These are phyloP conservation scores for Erodium moschatum DNA, from an alignment of 441 rosid species.

Conservation along the genomic window DNA sequence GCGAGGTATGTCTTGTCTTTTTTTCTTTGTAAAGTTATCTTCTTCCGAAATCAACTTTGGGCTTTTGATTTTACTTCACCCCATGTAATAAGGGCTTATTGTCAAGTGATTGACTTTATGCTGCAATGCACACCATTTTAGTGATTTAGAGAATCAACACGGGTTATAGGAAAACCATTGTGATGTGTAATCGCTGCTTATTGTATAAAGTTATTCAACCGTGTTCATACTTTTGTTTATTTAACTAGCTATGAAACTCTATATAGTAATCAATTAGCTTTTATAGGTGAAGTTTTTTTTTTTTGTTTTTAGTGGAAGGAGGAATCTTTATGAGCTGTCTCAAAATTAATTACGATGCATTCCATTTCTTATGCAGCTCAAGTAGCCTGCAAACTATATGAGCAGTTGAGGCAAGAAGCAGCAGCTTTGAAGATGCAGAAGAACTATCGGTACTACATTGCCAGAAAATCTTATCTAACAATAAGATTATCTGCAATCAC, in stretches of 20 bases:
- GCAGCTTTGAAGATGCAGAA: conserved; percentile 55
- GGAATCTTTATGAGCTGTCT: background rate
- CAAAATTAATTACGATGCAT: background rate
- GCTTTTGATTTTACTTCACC: background rate
- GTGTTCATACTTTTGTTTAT: background rate
- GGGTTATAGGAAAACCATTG: background rate
- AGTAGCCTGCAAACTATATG: conserved; percentile 37
- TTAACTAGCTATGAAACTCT: background rate
- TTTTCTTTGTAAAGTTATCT: background rate
- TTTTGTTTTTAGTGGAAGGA: background rate
- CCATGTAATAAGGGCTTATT: background rate
- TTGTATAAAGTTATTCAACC: background rate
- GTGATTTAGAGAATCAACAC: background rate
- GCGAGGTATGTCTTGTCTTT: conserved; percentile 39
- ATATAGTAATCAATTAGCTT: background rate
- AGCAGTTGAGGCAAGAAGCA: conserved; percentile 46
- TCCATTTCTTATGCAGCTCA: conserved; percentile 36
- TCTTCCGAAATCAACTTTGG: background rate
- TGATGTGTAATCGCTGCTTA: background rate
- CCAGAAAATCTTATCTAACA: conserved; percentile 35
- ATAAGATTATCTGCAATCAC: conserved; percentile 37
- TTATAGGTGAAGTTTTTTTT: background rate
- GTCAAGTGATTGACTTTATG: background rate
- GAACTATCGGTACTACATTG: conserved; percentile 39
- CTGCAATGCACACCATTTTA: background rate